Evolutionary conservation across 805 yeast genomes (phyloP).

Genomic region (Saccharomycopsis capsularis): DNA sequence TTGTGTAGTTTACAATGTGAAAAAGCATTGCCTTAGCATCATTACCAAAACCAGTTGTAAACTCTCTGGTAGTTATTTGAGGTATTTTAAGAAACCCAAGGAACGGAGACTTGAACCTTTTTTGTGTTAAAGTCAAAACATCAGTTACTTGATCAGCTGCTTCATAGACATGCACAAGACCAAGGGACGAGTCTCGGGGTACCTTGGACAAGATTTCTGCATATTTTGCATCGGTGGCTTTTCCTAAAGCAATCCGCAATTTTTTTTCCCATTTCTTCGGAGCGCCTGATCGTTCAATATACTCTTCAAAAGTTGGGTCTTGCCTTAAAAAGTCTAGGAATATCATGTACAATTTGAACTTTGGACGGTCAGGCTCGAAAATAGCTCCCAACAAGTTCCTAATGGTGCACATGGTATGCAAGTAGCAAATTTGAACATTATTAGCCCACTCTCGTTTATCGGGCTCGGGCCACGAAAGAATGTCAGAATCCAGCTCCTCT

Average conservation of each 20-base stretch:
- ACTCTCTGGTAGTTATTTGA: constrained; percentile 38
- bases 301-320: constrained; percentile 36
- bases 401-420: constrained; percentile 40
- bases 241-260: constrained; percentile 31
- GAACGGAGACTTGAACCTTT: constrained; percentile 53
- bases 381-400: constrained; percentile 37
- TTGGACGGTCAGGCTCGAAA: constrained; percentile 44
- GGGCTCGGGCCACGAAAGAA: constrained; percentile 33
- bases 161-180: constrained; percentile 47
- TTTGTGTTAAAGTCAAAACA: constrained; percentile 46
- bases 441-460: constrained; percentile 48
- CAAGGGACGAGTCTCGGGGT: constrained; percentile 54
- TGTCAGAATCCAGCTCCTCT: constrained; percentile 26
- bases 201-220: constrained; percentile 37
- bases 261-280: constrained; percentile 39
- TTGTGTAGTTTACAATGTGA: constrained; percentile 39
- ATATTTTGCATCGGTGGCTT: constrained; percentile 39
- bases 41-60: constrained; percentile 46
- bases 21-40: constrained; percentile 47
- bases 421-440: constrained; percentile 39
- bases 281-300: constrained; percentile 31
- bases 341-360: constrained; percentile 45
- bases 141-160: constrained; percentile 47
- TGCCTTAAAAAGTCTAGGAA: constrained; percentile 43
- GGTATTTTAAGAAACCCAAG: constrained; percentile 51